phyloP scores from a whole-genome alignment of 176 grass and related monocot genomes.

The Triticum urartu region DNA sequence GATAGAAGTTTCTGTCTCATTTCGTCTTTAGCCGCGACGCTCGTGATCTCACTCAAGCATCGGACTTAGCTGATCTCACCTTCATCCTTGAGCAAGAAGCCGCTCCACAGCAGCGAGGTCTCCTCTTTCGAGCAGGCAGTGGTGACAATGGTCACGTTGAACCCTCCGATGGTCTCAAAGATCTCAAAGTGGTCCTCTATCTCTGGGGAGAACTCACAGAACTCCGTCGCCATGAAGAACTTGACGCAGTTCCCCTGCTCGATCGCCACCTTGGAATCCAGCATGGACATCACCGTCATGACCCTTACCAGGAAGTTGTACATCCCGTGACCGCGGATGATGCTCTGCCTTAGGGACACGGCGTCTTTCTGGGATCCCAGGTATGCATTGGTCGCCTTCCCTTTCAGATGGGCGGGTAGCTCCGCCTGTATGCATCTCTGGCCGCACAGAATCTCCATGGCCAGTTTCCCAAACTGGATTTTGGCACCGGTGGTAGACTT shows the following conservation, averaged over 20 bases:
- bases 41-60: neutral
- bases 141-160: conserved; percentile 43
- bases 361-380: neutral
- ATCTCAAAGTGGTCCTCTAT: conserved; percentile 51
- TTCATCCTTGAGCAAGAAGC: conserved; percentile 21
- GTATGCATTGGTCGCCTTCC: conserved; percentile 31
- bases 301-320: conserved; percentile 40
- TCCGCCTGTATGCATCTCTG: conserved; percentile 43
- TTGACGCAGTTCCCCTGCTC: conserved; percentile 40
- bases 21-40: neutral
- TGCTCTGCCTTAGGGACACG: conserved; percentile 1
- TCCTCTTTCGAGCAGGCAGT: conserved; percentile 37
- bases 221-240: conserved; percentile 53
- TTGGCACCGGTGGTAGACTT: conserved; percentile 29
- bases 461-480: conserved; percentile 48
- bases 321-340: conserved; percentile 41
- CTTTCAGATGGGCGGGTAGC: neutral
- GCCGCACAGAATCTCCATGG: conserved; percentile 57
- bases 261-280: conserved; percentile 30
- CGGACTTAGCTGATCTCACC: neutral
- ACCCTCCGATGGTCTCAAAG: conserved; percentile 44
- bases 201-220: conserved; percentile 44
- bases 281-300: conserved; percentile 48
- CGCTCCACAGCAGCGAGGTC: conserved; percentile 12
- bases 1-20: too few species aligned